A percentile compares a stretch with the other conserved stretches of the same genome.
phyloP scores from a whole-genome alignment of 2,329 filamentous ascomycete genomes.

The Elsinoe perseae region DNA sequence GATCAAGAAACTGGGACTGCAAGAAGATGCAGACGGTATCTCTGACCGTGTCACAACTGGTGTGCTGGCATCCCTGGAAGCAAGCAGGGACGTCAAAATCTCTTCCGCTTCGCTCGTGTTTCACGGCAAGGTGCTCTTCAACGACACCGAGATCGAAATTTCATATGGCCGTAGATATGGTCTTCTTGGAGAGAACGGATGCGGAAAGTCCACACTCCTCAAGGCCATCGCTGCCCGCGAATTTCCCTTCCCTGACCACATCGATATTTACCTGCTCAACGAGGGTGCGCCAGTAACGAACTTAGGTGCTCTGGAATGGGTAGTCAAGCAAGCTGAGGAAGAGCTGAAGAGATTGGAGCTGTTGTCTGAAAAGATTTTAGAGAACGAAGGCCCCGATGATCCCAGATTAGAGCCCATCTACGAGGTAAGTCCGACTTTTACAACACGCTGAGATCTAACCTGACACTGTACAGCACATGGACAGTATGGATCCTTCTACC shows the following conservation, averaged over 20 bases:
- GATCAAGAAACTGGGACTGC: conserved; percentile 79
- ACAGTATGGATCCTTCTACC: conserved; percentile 96
- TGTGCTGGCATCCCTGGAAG: conserved; percentile 75
- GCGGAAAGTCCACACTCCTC: conserved; percentile 95
- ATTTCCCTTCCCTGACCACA: conserved; percentile 88
- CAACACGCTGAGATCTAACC: not conserved
- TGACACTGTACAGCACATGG: conserved; percentile 64
- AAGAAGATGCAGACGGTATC: conserved; percentile 92
- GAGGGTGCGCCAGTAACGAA: conserved; percentile 88
- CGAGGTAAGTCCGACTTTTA: conserved; percentile 58
- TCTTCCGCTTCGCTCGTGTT: conserved; percentile 89
- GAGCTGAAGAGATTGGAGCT: conserved; percentile 87
- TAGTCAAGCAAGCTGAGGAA: conserved; percentile 85
- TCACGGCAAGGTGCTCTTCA: conserved; percentile 94
- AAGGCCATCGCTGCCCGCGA: conserved; percentile 92
- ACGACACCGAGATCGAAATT: conserved; percentile 86
- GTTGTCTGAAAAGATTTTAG: conserved; percentile 80
- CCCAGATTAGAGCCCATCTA: conserved; percentile 89
- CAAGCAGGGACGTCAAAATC: conserved; percentile 95
- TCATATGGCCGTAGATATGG: conserved; percentile 90
- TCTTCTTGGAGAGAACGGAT: conserved; percentile 95
- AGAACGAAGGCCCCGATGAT: conserved; percentile 85
- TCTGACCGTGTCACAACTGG: conserved; percentile 98
- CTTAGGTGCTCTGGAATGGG: conserved; percentile 90
- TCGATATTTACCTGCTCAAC: conserved; percentile 98